Base-by-base conservation (phyloP, 805 yeast species). In the Candida maesae region DNA sequence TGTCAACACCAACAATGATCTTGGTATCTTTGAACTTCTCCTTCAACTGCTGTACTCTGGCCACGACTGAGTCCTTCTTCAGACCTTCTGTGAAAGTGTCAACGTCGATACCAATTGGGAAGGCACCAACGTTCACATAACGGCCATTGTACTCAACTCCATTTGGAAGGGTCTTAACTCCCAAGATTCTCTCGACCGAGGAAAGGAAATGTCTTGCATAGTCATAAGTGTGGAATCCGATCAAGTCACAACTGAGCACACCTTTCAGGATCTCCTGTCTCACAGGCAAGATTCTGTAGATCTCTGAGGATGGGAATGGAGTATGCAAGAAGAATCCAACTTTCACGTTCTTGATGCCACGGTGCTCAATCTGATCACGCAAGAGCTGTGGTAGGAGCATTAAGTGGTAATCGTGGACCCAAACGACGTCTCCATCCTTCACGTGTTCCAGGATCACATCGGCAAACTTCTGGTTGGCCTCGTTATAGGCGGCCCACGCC, bases 141-240 rank as follows among this genome's bases (percentile, higher is more conserved):
- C 91, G 70, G 21, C 87, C 85, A 33, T 79, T 70, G 59, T 74
- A 87, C 47, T 83, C 82, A 15, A 93, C 85, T 15, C 97, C 96
- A 49, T 89, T 90, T 4, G 99, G 99, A 46, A 84, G 71, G 0
- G 97, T 89, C 37, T 81, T 82, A 7, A 89, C 78, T 46, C 85
- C 76, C 39, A 93, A 73, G 15, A 93, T 84, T 42, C 95, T 73
- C 44, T 89, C 81, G 10, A 93, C 95, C 1, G 95, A 81, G 15
- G 95, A 83, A 39, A 95, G 65, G 65, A 95, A 93, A 68, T 93
- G 99, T 53, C 99, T 75, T 11, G 96, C 98, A 58, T 93, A 93
- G 63, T 93, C 99, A 63, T 93, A 95, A n/a, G 99, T 93, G 63
- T 93, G 99, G 74, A 93, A 93, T 0, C 99, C 99, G 57, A 93